These are phyloP conservation scores for Clonostachys chloroleuca DNA, from an alignment of 2,329 filamentous ascomycete species.

Conservation along the genomic window DNA sequence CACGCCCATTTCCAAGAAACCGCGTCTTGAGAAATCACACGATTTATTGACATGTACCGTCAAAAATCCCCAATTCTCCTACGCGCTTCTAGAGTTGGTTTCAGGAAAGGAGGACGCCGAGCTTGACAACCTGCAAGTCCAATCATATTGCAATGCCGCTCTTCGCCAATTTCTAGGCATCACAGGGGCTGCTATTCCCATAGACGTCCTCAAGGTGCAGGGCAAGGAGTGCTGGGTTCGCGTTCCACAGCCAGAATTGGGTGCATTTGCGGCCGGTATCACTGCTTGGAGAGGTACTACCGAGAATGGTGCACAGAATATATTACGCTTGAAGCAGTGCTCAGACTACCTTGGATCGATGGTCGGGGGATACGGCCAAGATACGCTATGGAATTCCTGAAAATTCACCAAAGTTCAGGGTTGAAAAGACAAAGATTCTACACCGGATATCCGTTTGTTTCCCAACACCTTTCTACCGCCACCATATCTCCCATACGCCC, in stretches of 20 bases:
- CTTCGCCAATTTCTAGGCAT: conserved; percentile 67
- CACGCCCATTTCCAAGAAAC: not conserved
- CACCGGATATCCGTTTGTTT: no score
- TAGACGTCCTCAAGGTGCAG: conserved; percentile 66
- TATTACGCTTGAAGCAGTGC: conserved; percentile 50
- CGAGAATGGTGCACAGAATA: conserved; percentile 35
- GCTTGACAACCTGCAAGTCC: conserved; percentile 59
- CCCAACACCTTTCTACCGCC: no score
- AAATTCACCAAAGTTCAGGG: not conserved
- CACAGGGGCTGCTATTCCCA: conserved; percentile 59
- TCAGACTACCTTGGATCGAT: conserved; percentile 62
- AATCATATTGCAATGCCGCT: conserved; percentile 58
- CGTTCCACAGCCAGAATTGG: conserved; percentile 56
- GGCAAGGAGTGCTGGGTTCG: conserved; percentile 58
- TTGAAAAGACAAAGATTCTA: no score
- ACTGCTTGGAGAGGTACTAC: conserved; percentile 56
- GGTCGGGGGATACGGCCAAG: conserved; percentile 40
- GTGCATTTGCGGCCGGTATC: conserved; percentile 57
- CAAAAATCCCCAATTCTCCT: conserved; percentile 47
- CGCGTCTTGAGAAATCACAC: conserved; percentile 30
- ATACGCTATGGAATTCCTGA: conserved; percentile 41
- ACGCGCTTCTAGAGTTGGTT: conserved; percentile 49
- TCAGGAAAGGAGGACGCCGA: conserved; percentile 13
- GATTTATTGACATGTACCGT: conserved; percentile 49
- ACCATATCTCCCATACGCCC: no score